Conservation (phyloP, 345 rosid species). For the Bruguiera sexangula region DNA sequence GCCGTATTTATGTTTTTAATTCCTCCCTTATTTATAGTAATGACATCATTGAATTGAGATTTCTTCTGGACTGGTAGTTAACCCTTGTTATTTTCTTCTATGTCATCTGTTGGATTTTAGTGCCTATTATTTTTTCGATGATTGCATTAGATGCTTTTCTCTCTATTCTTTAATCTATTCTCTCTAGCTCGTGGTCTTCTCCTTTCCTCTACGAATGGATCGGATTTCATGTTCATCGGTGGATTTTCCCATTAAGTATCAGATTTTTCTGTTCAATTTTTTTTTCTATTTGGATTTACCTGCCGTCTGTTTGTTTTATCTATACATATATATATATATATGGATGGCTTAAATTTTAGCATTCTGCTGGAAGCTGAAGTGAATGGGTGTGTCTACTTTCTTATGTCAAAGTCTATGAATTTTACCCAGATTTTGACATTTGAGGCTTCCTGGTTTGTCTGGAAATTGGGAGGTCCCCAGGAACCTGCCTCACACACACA, state of each 20-base stretch:
- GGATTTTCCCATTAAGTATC: neutral
- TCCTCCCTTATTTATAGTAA: neutral
- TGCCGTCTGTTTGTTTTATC: too few relatives aligned
- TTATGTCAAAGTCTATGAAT: too few relatives aligned
- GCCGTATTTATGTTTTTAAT: neutral
- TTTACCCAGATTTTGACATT: too few relatives aligned
- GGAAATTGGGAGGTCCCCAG: too few relatives aligned
- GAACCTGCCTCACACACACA: too few relatives aligned
- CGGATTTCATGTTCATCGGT: neutral
- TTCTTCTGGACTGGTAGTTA: neutral
- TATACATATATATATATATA: too few relatives aligned
- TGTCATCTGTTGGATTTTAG: constrained; percentile 13
- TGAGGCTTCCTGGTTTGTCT: too few relatives aligned
- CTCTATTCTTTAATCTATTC: neutral
- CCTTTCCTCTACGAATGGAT: neutral
- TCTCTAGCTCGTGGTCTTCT: neutral
- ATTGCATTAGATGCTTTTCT: constrained; percentile 12
- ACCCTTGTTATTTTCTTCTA: constrained; percentile 1
- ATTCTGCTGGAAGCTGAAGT: too few relatives aligned
- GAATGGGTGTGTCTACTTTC: too few relatives aligned
- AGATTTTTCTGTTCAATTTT: neutral
- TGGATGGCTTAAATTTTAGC: too few relatives aligned
- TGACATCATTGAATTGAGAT: constrained; percentile 11
- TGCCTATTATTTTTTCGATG: constrained; percentile 5
- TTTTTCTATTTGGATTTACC: neutral